Evolutionary conservation across 1,284 basidiomycete genomes (phyloP), one percentile per base, ranked within the genome.

Genomic region (Cryptococcus hybrid): DNA sequence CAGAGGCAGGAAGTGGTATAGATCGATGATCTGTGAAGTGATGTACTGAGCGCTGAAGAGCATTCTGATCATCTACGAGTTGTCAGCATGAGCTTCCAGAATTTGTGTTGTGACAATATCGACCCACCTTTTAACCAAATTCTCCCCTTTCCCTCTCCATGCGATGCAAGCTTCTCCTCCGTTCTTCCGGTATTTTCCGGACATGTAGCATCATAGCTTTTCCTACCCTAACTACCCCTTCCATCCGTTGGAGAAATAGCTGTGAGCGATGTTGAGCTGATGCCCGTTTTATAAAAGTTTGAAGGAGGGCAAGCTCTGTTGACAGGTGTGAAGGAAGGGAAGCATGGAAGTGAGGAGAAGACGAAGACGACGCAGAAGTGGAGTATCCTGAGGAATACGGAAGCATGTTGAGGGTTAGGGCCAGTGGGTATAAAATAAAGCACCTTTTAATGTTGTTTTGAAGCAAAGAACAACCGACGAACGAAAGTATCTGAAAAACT

Each of bases 11-110:
- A 76, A 76, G 40, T 63, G 61, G 11, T 54, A 56, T 8, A 62
- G 52, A 35, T 60, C 58, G 58, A 63, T 61, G 15, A 64, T 55
- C 39, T 63, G 58, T 9, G 43, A 37, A 5, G 55, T 63, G 90
- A 90, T 84, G 85, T 70, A 75, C 6, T 57, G 44, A 6, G 58
- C 58, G 7, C 50, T 55, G 47, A 49, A 56, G 9, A 63, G 43
- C 9, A 44, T n/a, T 18, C 50, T 51, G 5, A 59, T 40, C 50
- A 58, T 44, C 61, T 62, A 38, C n/a, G 11, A 11, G 4, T 7
- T 11, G 34, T 42, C 36, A 52, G 7, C 24, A 35, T 52, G 42
- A 40, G 5, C 30, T 39, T 18, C 18, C 24, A 18, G 37, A 18
- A n/a, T 6, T 11, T 11, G 13, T 11, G 38, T 36, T 13, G 51